Percentiles rank a stretch among this genome's conserved stretches.
Conservation (phyloP, 2,329 filamentous ascomycete genomes). For the Arthrobotrys megalospora region DNA sequence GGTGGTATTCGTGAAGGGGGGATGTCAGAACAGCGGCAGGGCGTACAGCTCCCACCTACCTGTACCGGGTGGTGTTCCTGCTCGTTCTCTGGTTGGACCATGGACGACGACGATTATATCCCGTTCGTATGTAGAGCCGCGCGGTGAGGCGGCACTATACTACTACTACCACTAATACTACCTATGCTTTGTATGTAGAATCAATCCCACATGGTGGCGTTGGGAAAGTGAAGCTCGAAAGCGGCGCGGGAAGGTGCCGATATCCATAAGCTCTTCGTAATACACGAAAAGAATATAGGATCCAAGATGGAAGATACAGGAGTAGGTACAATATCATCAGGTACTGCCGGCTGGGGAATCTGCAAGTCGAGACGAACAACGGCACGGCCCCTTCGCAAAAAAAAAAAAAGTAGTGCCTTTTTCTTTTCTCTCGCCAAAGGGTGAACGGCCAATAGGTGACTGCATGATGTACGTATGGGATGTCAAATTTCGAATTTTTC, state of each 20-base stretch:
- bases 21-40: constrained; percentile 21
- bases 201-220: not conserved
- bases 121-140: constrained; percentile 36
- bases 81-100: constrained; percentile 6
- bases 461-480: constrained; percentile 23
- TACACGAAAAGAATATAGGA: not conserved
- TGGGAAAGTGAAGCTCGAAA: constrained; percentile 31
- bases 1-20: constrained; percentile 3
- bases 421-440: not conserved
- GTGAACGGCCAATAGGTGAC: not conserved
- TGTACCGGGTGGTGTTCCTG: constrained; percentile 26
- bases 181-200: not conserved
- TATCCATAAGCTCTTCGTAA: not conserved
- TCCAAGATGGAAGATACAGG: not conserved
- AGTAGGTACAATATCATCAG: constrained; percentile 38
- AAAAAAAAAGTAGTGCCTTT: not conserved
- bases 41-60: constrained; percentile 39
- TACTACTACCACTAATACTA: not conserved
- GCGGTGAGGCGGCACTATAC: constrained; percentile 46
- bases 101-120: constrained; percentile 20
- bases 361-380: constrained; percentile 56
- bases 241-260: constrained; percentile 23
- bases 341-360: constrained; percentile 35
- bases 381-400: constrained; percentile 53
- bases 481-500: constrained; percentile 9